Conservation (phyloP, 352 stramenopile genomes). For the Aphanomyces invadans region DNA sequence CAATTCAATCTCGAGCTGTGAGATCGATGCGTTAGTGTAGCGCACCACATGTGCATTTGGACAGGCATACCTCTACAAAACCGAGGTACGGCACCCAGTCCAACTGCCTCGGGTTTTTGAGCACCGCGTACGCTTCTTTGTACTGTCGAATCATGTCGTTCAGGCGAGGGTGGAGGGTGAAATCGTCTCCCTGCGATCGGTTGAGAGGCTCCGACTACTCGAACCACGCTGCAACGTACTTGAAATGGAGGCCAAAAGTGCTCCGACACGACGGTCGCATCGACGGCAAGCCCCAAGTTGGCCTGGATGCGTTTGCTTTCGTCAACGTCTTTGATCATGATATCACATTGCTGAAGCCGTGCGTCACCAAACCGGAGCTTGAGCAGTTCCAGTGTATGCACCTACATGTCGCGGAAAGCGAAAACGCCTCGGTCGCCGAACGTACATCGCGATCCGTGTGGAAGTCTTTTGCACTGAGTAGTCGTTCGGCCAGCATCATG, state of each 20-base stretch:
- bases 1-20: constrained; percentile 86
- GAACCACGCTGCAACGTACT: too few species aligned
- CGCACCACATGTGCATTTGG: neutral
- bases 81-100: constrained; percentile 91
- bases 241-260: constrained; percentile 97
- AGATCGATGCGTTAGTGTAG: neutral
- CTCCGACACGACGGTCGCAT: constrained; percentile 93
- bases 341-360: constrained; percentile 92
- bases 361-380: constrained; percentile 95
- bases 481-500: constrained; percentile 95
- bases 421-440: too few species aligned
- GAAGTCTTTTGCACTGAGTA: constrained; percentile 91
- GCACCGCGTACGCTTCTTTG: constrained; percentile 82
- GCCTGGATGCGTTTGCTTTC: constrained; percentile 93
- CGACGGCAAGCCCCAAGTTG: constrained; percentile 71
- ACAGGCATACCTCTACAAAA: constrained; percentile 60
- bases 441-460: constrained; percentile 88
- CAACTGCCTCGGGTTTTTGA: constrained; percentile 92
- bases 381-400: constrained; percentile 94
- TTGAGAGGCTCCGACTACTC: neutral
- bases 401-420: constrained; percentile 26
- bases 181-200: constrained; percentile 52
- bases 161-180: constrained; percentile 85
- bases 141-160: constrained; percentile 79
- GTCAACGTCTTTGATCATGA: constrained; percentile 97